Evolutionary conservation across 2,329 filamentous ascomycete species (phyloP), one percentile per base, ranked within the genome.

Genomic region (Ambrosiella cleistominuta): DNA sequence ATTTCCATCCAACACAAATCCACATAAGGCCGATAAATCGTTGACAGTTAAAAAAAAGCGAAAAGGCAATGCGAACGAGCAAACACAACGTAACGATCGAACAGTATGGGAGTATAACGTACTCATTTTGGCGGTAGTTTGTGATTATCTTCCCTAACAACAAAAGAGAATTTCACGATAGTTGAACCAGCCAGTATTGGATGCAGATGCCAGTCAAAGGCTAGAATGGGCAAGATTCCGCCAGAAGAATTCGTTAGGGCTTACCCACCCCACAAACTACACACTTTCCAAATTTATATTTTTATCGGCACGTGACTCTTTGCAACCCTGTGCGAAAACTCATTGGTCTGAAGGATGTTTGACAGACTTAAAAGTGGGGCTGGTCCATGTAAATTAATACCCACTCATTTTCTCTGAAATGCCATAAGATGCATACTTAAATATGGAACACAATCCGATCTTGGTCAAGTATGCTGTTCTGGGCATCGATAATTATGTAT

Each of bases 101-200:
- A 53, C 13, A 53, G 17, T 53, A 36, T 11, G 55, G 54, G 47
- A 61, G 60, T 59, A 60, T 52, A 27, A 78, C 75, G 67, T 77
- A 78, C 75, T 78, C 75, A 78, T 78, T 72, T 77, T 78, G 74
- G 69, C 74, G 72, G 72, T 74, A 66, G 66, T 70, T 59, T 61
- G 56, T 62, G 57, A 59, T 60, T 59, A 60, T 60, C 59, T 63
- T 63, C 56, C 50, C 56, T 60, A 60, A 60, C 55, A 40, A 57
- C 59, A 57, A 54, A 44, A 56, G 58, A 56, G 49, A 54, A 52
- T 60, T 60, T 60, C 49, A 39, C 58, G 49, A 60, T 60, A 57
- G 54, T 60, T 60, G 53, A 56, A 53, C 54, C 54, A 49, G 54
- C 58, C 58, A 60, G 17, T 60, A 60, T 60, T 52, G 49, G 58